These are phyloP conservation scores for Tephrocybe sp. DNA, from an alignment of 768 basidiomycete species.

Conservation along the genomic window DNA sequence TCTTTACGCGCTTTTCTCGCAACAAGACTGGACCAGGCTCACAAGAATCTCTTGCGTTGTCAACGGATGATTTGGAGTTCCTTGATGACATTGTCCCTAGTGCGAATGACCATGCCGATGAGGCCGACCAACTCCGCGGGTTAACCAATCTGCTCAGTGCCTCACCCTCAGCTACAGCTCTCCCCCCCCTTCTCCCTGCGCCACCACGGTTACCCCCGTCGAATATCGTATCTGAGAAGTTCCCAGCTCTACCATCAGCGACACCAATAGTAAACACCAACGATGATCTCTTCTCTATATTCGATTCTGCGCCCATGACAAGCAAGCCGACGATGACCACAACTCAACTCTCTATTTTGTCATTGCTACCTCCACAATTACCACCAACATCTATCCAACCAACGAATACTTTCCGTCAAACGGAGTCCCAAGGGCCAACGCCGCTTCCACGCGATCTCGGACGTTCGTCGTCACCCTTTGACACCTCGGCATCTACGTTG, in stretches of 20 bases:
- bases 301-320: slow-evolving; percentile 20
- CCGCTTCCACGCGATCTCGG: slow-evolving; percentile 6
- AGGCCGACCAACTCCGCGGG: slow-evolving; percentile 32
- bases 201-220: slow-evolving; percentile 26
- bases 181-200: slow-evolving; percentile 49
- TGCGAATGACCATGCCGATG: slow-evolving; percentile 40
- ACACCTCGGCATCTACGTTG: slow-evolving; percentile 10
- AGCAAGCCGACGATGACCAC: slow-evolving; percentile 3
- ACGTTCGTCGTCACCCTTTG: slow-evolving; percentile 12
- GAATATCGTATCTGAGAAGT: background rate
- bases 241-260: background rate
- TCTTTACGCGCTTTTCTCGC: slow-evolving; percentile 74
- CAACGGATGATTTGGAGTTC: slow-evolving; percentile 80
- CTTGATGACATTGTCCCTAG: slow-evolving; percentile 69
- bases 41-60: slow-evolving; percentile 65
- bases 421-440: slow-evolving; percentile 6
- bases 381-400: background rate
- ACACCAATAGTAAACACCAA: slow-evolving; percentile 7
- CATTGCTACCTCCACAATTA: slow-evolving; percentile 1
- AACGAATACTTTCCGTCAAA: background rate
- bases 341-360: slow-evolving; percentile 11
- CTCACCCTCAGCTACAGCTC: slow-evolving; percentile 36
- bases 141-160: slow-evolving; percentile 44
- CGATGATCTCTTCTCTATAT: slow-evolving; percentile 30
- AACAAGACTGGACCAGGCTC: slow-evolving; percentile 35